These are phyloP conservation scores for Aspergillus niger DNA, from an alignment of 2,329 filamentous ascomycete species.

Conservation along the genomic window DNA sequence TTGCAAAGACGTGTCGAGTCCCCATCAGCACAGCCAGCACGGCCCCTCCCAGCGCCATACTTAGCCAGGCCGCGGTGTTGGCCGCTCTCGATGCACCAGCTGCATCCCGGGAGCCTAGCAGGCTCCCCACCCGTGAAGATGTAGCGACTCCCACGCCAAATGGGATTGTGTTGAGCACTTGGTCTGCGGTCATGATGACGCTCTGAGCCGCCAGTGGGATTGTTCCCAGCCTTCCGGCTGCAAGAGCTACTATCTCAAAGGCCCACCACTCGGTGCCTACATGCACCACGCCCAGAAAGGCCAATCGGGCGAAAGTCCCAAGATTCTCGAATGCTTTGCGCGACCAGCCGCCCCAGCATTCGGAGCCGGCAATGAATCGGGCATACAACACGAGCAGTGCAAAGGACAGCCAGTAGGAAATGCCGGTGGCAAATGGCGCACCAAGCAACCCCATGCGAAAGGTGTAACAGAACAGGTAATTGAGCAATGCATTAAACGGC, in stretches of 20 bases:
- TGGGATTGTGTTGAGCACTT: slow-evolving; percentile 80
- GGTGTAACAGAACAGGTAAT: slow-evolving; percentile 71
- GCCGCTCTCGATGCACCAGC: slow-evolving; percentile 70
- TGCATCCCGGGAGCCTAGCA: slow-evolving; percentile 69
- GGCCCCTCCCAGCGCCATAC: slow-evolving; percentile 66
- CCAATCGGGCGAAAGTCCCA: slow-evolving; percentile 71
- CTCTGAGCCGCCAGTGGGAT: slow-evolving; percentile 79
- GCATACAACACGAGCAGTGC: slow-evolving; percentile 73
- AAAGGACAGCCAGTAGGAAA: slow-evolving; percentile 86
- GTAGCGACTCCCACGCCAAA: slow-evolving; percentile 84
- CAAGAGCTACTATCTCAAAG: slow-evolving; percentile 85
- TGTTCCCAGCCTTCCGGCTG: slow-evolving; percentile 77
- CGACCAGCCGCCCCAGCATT: slow-evolving; percentile 78
- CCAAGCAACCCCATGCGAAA: slow-evolving; percentile 72
- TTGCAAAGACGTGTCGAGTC: slow-evolving; percentile 71
- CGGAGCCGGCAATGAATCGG: slow-evolving; percentile 67
- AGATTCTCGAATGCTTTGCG: slow-evolving; percentile 67
- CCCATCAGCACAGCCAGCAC: slow-evolving; percentile 71
- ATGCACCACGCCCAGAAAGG: slow-evolving; percentile 74
- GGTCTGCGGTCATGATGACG: slow-evolving; percentile 87
- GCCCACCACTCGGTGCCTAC: slow-evolving; percentile 95
- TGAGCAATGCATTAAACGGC: slow-evolving; percentile 59
- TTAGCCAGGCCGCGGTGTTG: slow-evolving; percentile 73
- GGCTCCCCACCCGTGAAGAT: slow-evolving; percentile 75
- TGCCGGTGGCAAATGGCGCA: slow-evolving; percentile 77